These are phyloP conservation scores for Trichoderma koningii DNA, from an alignment of 2,329 filamentous ascomycete species.

Conservation along the genomic window DNA sequence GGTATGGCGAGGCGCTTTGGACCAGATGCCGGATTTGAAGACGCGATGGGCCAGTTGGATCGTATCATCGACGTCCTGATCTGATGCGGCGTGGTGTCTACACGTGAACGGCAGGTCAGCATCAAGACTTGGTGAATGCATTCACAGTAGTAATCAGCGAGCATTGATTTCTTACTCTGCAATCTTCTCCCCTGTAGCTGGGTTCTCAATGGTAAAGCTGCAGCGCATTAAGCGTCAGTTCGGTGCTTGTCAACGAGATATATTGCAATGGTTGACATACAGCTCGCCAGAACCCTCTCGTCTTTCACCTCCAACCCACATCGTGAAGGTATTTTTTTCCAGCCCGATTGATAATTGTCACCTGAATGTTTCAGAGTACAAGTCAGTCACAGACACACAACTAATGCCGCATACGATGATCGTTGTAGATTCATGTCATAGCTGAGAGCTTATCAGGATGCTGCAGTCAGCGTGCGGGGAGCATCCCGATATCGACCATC, in stretches of 20 bases:
- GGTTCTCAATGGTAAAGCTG: slow-evolving; percentile 57
- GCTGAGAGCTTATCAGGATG: slow-evolving; percentile 10
- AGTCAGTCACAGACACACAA: background rate
- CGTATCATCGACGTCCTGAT: slow-evolving; percentile 36
- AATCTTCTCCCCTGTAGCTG: slow-evolving; percentile 42
- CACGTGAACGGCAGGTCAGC: background rate
- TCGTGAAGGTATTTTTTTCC: slow-evolving; percentile 13
- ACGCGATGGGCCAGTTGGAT: slow-evolving; percentile 59
- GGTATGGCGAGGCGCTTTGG: slow-evolving; percentile 55
- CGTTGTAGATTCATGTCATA: background rate
- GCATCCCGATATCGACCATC: slow-evolving; percentile 8
- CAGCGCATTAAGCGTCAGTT: background rate
- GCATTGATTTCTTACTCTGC: slow-evolving; percentile 15
- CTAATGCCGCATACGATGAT: background rate
- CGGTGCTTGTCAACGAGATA: background rate
- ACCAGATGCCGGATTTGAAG: slow-evolving; percentile 69
- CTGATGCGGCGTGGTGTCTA: slow-evolving; percentile 38
- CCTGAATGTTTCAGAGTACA: too few species aligned
- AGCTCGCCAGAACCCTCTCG: slow-evolving; percentile 46
- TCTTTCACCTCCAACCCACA: slow-evolving; percentile 36
- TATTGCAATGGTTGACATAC: slow-evolving; percentile 40
- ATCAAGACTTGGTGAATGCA: too few species aligned
- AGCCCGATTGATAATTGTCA: background rate
- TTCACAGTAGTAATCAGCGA: background rate
- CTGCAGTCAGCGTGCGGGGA: slow-evolving; percentile 14